Percentiles rank a stretch among this genome's conserved stretches.
These are phyloP conservation scores for Rhizoctonia solani DNA, from an alignment of 1,284 basidiomycete species.

Conservation along the genomic window DNA sequence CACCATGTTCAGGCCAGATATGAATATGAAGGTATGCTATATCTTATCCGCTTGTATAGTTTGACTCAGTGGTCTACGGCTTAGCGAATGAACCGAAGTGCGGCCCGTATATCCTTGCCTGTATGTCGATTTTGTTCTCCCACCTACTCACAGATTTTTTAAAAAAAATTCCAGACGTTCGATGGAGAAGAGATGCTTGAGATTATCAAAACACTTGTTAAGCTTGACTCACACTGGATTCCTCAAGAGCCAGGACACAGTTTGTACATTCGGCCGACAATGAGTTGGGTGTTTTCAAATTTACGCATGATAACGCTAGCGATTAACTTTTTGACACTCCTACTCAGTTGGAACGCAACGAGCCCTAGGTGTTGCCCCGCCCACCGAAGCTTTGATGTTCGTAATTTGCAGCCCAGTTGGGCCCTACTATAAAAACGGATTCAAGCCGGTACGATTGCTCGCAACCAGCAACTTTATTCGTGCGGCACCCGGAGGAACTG, in stretches of 20 bases:
- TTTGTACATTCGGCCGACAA: conserved; percentile 83
- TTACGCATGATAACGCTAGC: neutral
- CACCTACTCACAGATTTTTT: neutral
- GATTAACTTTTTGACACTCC: conserved; percentile 40
- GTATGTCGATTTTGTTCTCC: conserved; percentile 51
- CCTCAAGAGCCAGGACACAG: conserved; percentile 88
- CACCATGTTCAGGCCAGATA: conserved; percentile 93
- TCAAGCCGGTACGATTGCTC: conserved; percentile 93
- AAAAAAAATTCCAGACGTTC: conserved; percentile 62
- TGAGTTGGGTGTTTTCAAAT: conserved; percentile 57
- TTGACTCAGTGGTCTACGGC: neutral
- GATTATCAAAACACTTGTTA: conserved; percentile 88
- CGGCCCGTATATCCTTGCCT: conserved; percentile 72
- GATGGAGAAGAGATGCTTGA: conserved; percentile 78
- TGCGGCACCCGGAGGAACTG: conserved; percentile 89
- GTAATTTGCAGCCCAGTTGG: conserved; percentile 94
- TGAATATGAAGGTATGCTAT: conserved; percentile 79
- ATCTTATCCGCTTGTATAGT: neutral
- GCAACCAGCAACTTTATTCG: conserved; percentile 91
- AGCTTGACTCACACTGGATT: conserved; percentile 90
- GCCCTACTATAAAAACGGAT: conserved; percentile 93
- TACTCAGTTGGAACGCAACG: conserved; percentile 86
- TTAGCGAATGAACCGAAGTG: conserved; percentile 78
- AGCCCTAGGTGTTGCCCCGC: conserved; percentile 86
- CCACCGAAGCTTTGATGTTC: conserved; percentile 87